Base-by-base conservation (phyloP, 495 filamentous ascomycete species). In the Penicillium tannophilum region DNA sequence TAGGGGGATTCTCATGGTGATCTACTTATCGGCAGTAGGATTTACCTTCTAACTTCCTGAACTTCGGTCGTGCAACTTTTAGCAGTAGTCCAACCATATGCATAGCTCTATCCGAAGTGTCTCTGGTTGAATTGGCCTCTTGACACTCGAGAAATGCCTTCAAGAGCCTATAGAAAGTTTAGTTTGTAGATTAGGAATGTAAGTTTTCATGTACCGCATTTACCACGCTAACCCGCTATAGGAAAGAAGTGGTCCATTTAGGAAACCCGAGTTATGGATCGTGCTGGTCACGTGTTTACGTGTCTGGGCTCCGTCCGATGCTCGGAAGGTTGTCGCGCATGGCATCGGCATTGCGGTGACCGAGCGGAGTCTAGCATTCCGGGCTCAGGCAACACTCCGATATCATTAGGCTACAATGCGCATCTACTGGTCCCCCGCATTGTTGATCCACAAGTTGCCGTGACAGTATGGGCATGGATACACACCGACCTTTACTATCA, bases 211-310 rank as follows among this genome's bases (percentile, higher is more conserved):
- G 46, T 49, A 39, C 24, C 4, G 11, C 1, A 8, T 17, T 33
- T 54, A 54, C 28, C 48, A 50, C 6, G n/a, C 41, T 16, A 54
- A 31, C 39, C 39, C 16, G 5, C 6, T 41, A 41, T 41, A 41
- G 39, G 39, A 41, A 36, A 36, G 33, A 36, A 36, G 9, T 36
- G 33, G 33, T 24, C 24, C 12, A 33, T 47, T 47, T 47, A 30
- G 45, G 23, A 26, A 49, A 49, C 8, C 46, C 46, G 36, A 43
- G 16, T 43, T 28, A 43, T 54, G 46, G 33, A 52, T 54, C 63
- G 63, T 51, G 47, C 24, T n/a, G 19, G 59, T 69, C 66, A 69
- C 61, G 66, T 69, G 66, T 26, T 20, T 26, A 69, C 64, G 64
- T 60, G 66, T 50, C 51, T 23, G 35, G 3, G 24, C 24, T 12